A percentile compares a stretch with the other conserved stretches of the same genome.
Conservation (phyloP, 208 protist genomes). For the Tritrichomonas foetus region DNA sequence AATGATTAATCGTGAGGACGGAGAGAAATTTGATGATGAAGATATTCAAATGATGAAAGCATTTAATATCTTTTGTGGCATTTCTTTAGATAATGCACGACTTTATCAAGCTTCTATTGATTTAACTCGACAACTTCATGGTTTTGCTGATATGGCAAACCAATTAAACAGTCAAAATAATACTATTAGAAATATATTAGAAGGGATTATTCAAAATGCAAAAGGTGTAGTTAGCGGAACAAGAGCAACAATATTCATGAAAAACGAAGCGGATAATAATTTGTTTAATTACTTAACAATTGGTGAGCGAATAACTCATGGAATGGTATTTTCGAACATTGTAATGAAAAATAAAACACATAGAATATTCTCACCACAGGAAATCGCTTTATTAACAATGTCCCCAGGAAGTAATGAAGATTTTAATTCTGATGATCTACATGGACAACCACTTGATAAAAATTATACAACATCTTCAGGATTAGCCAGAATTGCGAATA, state of each 20-base stretch:
- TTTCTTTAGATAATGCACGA: neutral
- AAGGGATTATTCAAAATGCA: neutral
- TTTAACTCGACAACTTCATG: neutral
- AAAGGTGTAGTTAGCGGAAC: neutral
- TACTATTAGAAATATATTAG: neutral
- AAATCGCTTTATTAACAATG: too few species aligned
- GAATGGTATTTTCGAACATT: neutral
- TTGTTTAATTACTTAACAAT: neutral
- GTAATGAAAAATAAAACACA: too few species aligned
- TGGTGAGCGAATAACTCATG: neutral
- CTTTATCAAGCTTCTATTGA: neutral
- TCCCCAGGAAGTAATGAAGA: too few species aligned
- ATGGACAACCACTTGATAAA: too few species aligned
- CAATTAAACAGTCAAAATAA: neutral
- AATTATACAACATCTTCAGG: too few species aligned
- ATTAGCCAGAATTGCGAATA: too few species aligned
- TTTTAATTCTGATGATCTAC: too few species aligned
- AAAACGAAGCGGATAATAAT: neutral
- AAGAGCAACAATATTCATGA: neutral
- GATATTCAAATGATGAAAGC: slow-evolving; percentile 41
- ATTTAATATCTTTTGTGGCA: slow-evolving; percentile 33
- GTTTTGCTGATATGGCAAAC: neutral
- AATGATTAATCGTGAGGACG: slow-evolving; percentile 53
- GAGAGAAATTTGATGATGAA: slow-evolving; percentile 36
- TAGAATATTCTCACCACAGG: too few species aligned